These are phyloP conservation scores for Diplodia mutila DNA, from an alignment of 2,329 filamentous ascomycete genomes.

Conservation along the genomic window DNA sequence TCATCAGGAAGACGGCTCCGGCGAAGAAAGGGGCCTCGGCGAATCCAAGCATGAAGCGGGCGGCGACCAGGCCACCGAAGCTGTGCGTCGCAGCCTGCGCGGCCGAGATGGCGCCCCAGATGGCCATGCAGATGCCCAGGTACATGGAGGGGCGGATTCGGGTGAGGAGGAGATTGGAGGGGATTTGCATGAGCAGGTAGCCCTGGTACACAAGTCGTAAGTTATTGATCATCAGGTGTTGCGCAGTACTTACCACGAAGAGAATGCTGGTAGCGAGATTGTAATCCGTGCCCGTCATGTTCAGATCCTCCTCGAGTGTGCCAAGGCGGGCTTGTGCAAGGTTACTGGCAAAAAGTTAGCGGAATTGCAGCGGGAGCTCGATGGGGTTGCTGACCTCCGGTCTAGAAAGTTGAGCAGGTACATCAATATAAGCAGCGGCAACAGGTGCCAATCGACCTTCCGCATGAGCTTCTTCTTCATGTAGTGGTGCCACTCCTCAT, in stretches of 20 bases:
- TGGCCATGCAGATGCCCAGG: constrained; percentile 53
- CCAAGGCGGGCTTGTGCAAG: constrained; percentile 66
- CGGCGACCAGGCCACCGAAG: constrained; percentile 50
- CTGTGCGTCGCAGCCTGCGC: constrained; percentile 53
- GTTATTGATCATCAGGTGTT: not conserved
- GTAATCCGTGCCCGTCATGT: constrained; percentile 58
- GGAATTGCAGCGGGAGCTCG: no score
- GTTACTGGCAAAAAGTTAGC: constrained; percentile 58
- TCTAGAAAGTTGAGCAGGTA: constrained; percentile 39
- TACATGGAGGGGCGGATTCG: constrained; percentile 59
- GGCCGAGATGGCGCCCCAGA: constrained; percentile 47
- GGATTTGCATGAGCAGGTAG: constrained; percentile 65
- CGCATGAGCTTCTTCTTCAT: constrained; percentile 38
- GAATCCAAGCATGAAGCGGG: constrained; percentile 55
- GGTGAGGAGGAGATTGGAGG: constrained; percentile 63
- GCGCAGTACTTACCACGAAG: constrained; percentile 49
- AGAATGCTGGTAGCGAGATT: constrained; percentile 65
- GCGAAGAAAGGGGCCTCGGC: constrained; percentile 50
- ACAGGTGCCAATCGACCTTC: constrained; percentile 36
- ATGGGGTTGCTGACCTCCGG: not conserved
- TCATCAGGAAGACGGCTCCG: constrained; percentile 30
- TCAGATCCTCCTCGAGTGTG: constrained; percentile 28
- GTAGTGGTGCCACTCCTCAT: constrained; percentile 27
- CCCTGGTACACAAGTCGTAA: constrained; percentile 32
- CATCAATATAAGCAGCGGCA: constrained; percentile 37